A percentile compares a stretch with the other conserved stretches of the same genome.
Conservation (phyloP, 73 alveolate species). For the Uronychia setigera region DNA sequence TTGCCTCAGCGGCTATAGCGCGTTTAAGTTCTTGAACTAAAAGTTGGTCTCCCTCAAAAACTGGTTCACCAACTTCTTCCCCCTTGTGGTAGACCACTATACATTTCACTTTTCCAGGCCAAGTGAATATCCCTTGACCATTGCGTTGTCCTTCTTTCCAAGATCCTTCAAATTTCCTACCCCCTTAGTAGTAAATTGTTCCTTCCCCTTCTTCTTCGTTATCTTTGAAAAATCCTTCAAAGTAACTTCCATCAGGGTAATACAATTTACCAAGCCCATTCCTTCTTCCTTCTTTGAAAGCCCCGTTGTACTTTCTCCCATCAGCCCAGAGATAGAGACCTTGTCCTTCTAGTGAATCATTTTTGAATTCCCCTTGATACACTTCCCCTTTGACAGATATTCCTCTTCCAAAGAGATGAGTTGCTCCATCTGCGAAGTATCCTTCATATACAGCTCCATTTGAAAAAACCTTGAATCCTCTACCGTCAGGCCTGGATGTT, state of each 20-base stretch:
- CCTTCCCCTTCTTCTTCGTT: conserved; percentile 53
- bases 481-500: conserved; percentile 52
- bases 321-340: conserved; percentile 43
- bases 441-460: conserved; percentile 52
- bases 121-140: conserved; percentile 30
- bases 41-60: too few relatives aligned
- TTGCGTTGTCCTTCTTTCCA: conserved; percentile 47
- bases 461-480: conserved; percentile 43
- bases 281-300: conserved; percentile 14
- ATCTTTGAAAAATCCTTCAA: conserved; percentile 62
- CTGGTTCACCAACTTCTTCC: too few relatives aligned
- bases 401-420: conserved; percentile 50
- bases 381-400: conserved; percentile 49
- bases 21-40: too few relatives aligned
- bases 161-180: conserved; percentile 41
- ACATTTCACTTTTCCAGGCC: conserved; percentile 58
- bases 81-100: too few relatives aligned
- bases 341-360: conserved; percentile 50
- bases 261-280: conserved; percentile 59
- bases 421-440: conserved; percentile 42
- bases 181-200: conserved; percentile 29
- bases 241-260: conserved; percentile 62
- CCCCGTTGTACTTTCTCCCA: conserved; percentile 41
- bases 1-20: too few relatives aligned
- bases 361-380: conserved; percentile 35